Conservation (phyloP, 2,329 filamentous ascomycete species). For the Arachnomyces sp. region DNA sequence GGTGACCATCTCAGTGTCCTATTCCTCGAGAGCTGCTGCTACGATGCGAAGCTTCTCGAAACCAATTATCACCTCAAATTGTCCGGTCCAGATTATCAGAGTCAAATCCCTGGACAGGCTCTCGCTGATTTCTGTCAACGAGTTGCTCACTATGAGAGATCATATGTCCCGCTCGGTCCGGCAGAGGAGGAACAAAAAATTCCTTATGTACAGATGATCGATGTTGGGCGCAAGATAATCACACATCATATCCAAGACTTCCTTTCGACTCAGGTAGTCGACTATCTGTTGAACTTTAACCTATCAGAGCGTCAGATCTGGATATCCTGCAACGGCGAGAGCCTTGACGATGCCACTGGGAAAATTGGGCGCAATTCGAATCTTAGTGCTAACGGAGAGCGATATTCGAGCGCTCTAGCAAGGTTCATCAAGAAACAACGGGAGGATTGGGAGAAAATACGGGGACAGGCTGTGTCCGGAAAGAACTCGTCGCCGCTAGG, state of each 20-base stretch:
- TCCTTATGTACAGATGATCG: constrained; percentile 96
- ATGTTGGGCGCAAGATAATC: constrained; percentile 90
- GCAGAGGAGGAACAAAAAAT: constrained; percentile 86
- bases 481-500: constrained; percentile 82
- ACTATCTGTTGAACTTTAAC: constrained; percentile 95
- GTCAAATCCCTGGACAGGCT: constrained; percentile 79
- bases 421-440: constrained; percentile 77
- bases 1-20: constrained; percentile 83
- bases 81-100: constrained; percentile 89
- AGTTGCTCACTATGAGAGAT: constrained; percentile 86
- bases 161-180: constrained; percentile 81
- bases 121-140: constrained; percentile 88
- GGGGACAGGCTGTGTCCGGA: constrained; percentile 67
- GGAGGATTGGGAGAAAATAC: constrained; percentile 72
- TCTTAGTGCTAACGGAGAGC: constrained; percentile 69
- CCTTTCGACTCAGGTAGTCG: constrained; percentile 82
- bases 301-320: constrained; percentile 92
- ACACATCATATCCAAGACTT: constrained; percentile 88
- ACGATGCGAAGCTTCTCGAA: constrained; percentile 75
- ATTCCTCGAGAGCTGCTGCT: constrained; percentile 91
- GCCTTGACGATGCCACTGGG: constrained; percentile 74
- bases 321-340: constrained; percentile 95
- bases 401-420: constrained; percentile 72
- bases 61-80: constrained; percentile 97
- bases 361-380: constrained; percentile 88